Conservation (phyloP, 805 yeast species). For the Zygosaccharomyces rouxii region DNA sequence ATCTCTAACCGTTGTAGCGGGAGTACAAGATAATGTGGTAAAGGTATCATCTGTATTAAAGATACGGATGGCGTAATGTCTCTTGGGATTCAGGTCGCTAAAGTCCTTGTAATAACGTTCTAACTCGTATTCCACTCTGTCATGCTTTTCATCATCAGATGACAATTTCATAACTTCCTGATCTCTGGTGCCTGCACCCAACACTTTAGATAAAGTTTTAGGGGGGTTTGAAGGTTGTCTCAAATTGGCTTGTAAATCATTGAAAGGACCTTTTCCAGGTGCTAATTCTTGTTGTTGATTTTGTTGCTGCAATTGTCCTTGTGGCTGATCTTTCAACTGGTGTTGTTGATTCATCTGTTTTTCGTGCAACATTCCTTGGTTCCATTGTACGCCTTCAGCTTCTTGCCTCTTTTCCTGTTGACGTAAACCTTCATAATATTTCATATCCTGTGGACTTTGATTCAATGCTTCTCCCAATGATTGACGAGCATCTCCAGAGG, state of each 20-base stretch:
- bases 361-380: not conserved
- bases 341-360: not conserved
- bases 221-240: not conserved
- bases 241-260: not conserved
- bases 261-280: not conserved
- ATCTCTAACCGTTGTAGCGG: slow-evolving; percentile 73
- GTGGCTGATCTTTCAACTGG: not conserved
- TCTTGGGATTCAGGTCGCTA: slow-evolving; percentile 31
- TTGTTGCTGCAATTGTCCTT: not conserved
- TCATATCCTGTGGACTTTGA: not conserved
- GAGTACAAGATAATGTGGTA: slow-evolving; percentile 70
- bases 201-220: not conserved
- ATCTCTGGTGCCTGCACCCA: slow-evolving; percentile 8
- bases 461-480: not conserved
- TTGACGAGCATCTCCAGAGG: not conserved
- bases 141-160: slow-evolving; percentile 31
- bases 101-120: slow-evolving; percentile 37
- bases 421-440: not conserved
- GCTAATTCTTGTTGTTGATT: not conserved
- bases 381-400: not conserved
- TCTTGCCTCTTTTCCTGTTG: not conserved
- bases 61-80: slow-evolving; percentile 52
- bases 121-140: slow-evolving; percentile 37
- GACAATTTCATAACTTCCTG: slow-evolving; percentile 13
- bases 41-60: slow-evolving; percentile 84